Percentiles rank a stretch among this genome's conserved stretches.
These are phyloP conservation scores for Anaeromyces robustus DNA, from an alignment of 192 early-diverging fungal species.

Conservation along the genomic window DNA sequence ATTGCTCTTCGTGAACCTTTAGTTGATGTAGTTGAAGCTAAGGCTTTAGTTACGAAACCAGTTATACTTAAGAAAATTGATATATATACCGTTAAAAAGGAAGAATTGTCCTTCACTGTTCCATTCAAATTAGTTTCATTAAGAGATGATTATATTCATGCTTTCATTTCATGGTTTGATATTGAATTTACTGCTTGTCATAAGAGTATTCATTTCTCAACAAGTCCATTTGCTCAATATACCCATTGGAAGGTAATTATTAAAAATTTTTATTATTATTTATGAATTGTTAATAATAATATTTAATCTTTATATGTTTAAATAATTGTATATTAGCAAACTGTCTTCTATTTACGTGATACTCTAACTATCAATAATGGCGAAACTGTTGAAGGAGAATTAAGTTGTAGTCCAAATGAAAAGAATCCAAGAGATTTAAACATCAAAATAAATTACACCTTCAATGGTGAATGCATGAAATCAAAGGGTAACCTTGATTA, in stretches of 20 bases:
- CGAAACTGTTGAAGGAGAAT: constrained; percentile 51
- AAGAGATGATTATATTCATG: constrained; percentile 78
- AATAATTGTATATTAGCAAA: constrained; percentile 18
- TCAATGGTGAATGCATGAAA: constrained; percentile 34
- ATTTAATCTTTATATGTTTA: background rate
- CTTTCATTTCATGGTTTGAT: constrained; percentile 94
- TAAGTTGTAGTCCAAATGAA: constrained; percentile 54
- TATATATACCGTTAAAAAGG: constrained; percentile 73
- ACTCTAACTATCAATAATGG: constrained; percentile 54
- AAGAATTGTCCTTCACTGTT: constrained; percentile 65
- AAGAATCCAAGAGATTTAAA: constrained; percentile 89
- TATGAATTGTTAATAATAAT: background rate
- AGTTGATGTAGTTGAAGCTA: constrained; percentile 84
- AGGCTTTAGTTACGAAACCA: constrained; percentile 62
- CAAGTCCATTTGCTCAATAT: constrained; percentile 68
- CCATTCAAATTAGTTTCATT: constrained; percentile 64
- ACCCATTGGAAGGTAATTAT: constrained; percentile 89
- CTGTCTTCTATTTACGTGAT: constrained; percentile 83
- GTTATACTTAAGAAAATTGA: constrained; percentile 29
- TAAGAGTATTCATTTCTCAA: constrained; percentile 63
- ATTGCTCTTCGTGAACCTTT: constrained; percentile 77
- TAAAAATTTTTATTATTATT: no score
- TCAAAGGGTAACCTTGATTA: constrained; percentile 36
- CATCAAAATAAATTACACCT: constrained; percentile 59
- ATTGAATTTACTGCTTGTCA: constrained; percentile 86